phyloP scores from a whole-genome alignment of 2,329 filamentous ascomycete genomes.

The Escovopsis sp. region DNA sequence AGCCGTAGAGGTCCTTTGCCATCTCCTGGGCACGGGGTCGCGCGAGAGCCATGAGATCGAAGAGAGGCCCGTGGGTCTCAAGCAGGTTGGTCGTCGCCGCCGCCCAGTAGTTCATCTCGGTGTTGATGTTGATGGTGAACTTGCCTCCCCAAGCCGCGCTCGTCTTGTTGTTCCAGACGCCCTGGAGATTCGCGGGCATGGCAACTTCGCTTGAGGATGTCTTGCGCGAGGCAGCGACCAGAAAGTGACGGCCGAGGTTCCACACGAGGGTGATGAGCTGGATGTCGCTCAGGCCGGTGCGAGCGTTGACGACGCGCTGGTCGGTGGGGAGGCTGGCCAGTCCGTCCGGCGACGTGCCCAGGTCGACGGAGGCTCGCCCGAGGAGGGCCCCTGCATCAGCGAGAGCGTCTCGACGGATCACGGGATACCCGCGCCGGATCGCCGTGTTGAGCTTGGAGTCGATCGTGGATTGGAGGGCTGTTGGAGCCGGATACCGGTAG shows the following conservation, averaged over 20 bases:
- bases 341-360: conserved; percentile 9
- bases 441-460: conserved; percentile 10
- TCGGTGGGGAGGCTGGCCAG: conserved; percentile 4
- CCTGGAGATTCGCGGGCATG: conserved; percentile 14
- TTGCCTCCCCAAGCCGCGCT: conserved; percentile 25
- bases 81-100: conserved; percentile 14
- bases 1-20: conserved; percentile 17
- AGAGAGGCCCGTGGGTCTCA: conserved; percentile 23
- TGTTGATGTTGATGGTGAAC: conserved; percentile 32
- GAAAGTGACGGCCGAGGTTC: conserved; percentile 13
- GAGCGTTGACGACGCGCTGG: conserved; percentile 6
- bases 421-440: conserved; percentile 6
- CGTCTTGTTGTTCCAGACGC: conserved; percentile 13
- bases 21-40: conserved; percentile 15
- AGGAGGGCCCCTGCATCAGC: conserved; percentile 9
- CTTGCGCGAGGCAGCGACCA: conserved; percentile 11
- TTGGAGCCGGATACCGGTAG: conserved; percentile 10
- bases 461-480: conserved; percentile 10
- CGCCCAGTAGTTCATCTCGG: conserved; percentile 34
- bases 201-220: conserved; percentile 6
- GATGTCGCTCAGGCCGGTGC: conserved; percentile 6
- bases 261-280: conserved; percentile 11
- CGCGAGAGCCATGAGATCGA: conserved; percentile 14
- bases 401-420: conserved; percentile 8
- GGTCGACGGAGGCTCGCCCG: conserved; percentile 9